These are phyloP conservation scores for Mycena vulgaris DNA, from an alignment of 768 basidiomycete species.

Conservation along the genomic window DNA sequence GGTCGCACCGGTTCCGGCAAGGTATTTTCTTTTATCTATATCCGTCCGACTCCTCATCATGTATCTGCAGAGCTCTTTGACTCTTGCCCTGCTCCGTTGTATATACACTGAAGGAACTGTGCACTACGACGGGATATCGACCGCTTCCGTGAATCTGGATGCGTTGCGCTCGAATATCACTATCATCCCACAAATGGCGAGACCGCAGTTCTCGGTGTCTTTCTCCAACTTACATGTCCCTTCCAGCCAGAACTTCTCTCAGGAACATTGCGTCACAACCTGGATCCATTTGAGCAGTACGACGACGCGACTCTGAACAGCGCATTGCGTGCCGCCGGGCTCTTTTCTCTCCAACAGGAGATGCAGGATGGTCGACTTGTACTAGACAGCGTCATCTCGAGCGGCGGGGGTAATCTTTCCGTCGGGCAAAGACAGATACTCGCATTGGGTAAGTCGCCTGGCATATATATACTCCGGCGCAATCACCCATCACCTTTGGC, in stretches of 20 bases:
- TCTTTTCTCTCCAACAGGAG: constrained; percentile 52
- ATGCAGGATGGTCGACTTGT: constrained; percentile 42
- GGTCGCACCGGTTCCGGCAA: constrained; percentile 48
- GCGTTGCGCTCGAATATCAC: background rate
- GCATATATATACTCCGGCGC: no score
- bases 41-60: background rate
- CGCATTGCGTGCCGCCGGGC: constrained; percentile 53
- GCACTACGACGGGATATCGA: background rate
- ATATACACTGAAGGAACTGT: background rate
- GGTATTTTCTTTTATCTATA: constrained; percentile 46
- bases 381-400: constrained; percentile 49
- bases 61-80: constrained; percentile 40
- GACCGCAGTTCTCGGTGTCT: background rate
- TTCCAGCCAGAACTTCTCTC: constrained; percentile 54
- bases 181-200: background rate
- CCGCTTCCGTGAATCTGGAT: background rate
- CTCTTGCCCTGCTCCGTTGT: background rate
- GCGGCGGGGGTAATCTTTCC: constrained; percentile 50
- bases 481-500: background rate
- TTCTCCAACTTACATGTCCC: background rate
- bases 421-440: constrained; percentile 64
- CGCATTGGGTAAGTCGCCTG: constrained; percentile 50
- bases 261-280: constrained; percentile 60
- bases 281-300: constrained; percentile 63
- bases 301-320: constrained; percentile 56